Conservation (phyloP, 345 rosid species). For the Erysimum cheiranthoides region DNA sequence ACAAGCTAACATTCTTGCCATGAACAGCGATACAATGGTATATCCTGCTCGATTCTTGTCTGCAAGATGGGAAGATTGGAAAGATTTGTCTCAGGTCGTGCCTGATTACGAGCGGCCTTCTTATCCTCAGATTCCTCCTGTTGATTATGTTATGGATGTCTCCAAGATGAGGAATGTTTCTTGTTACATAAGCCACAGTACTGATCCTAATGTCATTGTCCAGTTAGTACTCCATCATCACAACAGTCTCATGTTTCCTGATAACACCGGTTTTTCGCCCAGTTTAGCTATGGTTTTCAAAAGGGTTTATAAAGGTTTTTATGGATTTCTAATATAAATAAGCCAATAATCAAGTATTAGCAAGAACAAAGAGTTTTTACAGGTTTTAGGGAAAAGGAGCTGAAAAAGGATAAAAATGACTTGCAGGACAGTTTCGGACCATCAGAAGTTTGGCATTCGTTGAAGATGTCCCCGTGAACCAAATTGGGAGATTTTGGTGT, state of each 20-base stretch:
- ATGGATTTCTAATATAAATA: too few relatives aligned
- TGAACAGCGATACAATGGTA: slow-evolving; percentile 81
- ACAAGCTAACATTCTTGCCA: slow-evolving; percentile 75
- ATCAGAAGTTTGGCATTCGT: too few relatives aligned
- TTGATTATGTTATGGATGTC: slow-evolving; percentile 95
- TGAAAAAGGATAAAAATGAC: too few relatives aligned
- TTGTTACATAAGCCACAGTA: slow-evolving; percentile 89
- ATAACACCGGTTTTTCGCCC: too few relatives aligned
- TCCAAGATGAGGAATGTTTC: slow-evolving; percentile 95
- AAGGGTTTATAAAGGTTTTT: too few relatives aligned
- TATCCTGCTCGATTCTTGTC: slow-evolving; percentile 73
- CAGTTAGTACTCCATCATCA: slow-evolving; percentile 87
- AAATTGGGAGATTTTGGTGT: too few relatives aligned
- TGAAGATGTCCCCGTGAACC: too few relatives aligned
- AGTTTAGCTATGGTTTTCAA: too few relatives aligned
- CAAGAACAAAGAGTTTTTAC: too few relatives aligned
- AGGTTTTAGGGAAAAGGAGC: too few relatives aligned
- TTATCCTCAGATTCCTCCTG: slow-evolving; percentile 73
- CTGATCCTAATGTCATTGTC: slow-evolving; percentile 82
- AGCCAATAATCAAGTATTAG: too few relatives aligned
- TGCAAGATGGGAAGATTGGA: slow-evolving; percentile 81
- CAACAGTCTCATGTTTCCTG: slow-evolving; percentile 86
- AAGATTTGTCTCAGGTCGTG: slow-evolving; percentile 77
- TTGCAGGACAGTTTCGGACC: too few relatives aligned
- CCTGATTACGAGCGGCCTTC: slow-evolving; percentile 60